Evolutionary conservation across 257 asterid genomes (phyloP).

Genomic region (Cruciata laevipes): DNA sequence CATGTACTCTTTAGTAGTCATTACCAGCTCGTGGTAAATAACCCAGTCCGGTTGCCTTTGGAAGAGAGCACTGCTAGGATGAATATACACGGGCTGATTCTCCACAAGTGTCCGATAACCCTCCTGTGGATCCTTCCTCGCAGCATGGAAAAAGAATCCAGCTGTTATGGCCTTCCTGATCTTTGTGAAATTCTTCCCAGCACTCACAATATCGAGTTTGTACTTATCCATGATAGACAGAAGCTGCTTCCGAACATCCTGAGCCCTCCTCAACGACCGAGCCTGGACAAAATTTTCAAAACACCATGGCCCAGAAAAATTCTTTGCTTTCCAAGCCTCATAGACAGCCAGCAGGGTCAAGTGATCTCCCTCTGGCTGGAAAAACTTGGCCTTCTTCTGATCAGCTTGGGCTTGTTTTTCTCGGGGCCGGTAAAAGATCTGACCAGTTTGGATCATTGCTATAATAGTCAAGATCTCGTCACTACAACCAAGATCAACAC

Average conservation of each 20-base stretch:
- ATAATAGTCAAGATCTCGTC: constrained; percentile 88
- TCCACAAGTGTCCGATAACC: constrained; percentile 80
- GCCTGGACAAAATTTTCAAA: constrained; percentile 90
- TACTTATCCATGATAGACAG: constrained; percentile 92
- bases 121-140: constrained; percentile 92
- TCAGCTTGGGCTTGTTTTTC: constrained; percentile 97
- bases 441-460: constrained; percentile 92
- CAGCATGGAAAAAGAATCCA: constrained; percentile 87
- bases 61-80: constrained; percentile 90
- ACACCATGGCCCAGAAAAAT: constrained; percentile 92
- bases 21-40: constrained; percentile 82
- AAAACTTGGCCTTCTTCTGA: constrained; percentile 82
- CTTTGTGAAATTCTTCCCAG: constrained; percentile 79
- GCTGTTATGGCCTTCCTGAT: constrained; percentile 88
- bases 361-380: constrained; percentile 94
- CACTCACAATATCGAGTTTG: constrained; percentile 75
- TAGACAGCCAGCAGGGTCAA: constrained; percentile 85
- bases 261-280: constrained; percentile 78
- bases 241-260: constrained; percentile 84
- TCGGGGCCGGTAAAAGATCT: constrained; percentile 85
- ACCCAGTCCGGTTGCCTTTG: constrained; percentile 98
- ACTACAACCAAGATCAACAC: constrained; percentile 86
- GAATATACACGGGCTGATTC: constrained; percentile 90
- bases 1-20: constrained; percentile 97
- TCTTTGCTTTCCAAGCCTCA: constrained; percentile 93